These are phyloP conservation scores for Exsudoporus floridanus DNA, from an alignment of 1,284 basidiomycete genomes.

Conservation along the genomic window DNA sequence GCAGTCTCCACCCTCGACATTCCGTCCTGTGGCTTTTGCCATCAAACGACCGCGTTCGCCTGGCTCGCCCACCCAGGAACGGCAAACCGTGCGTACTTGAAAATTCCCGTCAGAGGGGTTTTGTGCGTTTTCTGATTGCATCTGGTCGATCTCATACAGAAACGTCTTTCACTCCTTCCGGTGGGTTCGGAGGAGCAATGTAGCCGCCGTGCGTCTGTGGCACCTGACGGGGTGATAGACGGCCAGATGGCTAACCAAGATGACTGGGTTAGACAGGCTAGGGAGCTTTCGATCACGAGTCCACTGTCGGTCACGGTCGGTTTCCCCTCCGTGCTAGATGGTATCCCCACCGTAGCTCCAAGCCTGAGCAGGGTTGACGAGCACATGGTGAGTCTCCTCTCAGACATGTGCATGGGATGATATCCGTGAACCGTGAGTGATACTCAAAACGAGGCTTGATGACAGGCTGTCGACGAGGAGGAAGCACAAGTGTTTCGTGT, in stretches of 20 bases:
- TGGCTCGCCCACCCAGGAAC: constrained; percentile 44
- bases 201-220: constrained; percentile 16
- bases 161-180: constrained; percentile 51
- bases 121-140: background rate
- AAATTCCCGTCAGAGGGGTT: no score
- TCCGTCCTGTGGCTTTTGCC: constrained; percentile 25
- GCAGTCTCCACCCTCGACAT: constrained; percentile 42
- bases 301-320: constrained; percentile 36
- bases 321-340: constrained; percentile 6
- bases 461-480: constrained; percentile 29
- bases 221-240: constrained; percentile 19
- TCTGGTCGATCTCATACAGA: constrained; percentile 38
- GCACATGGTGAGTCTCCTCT: constrained; percentile 22
- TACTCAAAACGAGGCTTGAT: constrained; percentile 13
- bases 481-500: constrained; percentile 9
- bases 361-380: constrained; percentile 28
- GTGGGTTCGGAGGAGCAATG: constrained; percentile 24
- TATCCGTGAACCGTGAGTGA: background rate
- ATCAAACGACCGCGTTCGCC: constrained; percentile 61
- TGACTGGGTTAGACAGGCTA: constrained; percentile 67
- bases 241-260: constrained; percentile 48
- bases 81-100: constrained; percentile 48
- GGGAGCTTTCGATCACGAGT: constrained; percentile 57
- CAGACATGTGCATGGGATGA: background rate
- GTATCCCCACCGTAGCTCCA: constrained; percentile 11